Conservation (phyloP, 768 basidiomycete genomes). For the Pulveroboletus sp. region DNA sequence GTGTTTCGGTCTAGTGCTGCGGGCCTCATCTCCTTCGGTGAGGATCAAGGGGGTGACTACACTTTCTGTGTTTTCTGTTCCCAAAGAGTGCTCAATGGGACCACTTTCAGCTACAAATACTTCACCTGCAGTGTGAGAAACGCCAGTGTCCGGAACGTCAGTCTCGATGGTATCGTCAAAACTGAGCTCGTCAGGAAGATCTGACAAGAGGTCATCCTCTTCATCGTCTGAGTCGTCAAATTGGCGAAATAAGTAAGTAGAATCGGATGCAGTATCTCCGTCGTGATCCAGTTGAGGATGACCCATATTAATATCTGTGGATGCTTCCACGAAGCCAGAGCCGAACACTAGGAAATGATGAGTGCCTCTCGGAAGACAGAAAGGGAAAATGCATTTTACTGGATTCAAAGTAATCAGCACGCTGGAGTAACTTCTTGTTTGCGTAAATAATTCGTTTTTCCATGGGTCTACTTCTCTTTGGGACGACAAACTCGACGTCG, state of each 20-base stretch:
- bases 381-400: constrained; percentile 38
- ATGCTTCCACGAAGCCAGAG: constrained; percentile 64
- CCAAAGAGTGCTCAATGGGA: constrained; percentile 2
- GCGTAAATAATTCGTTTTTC: constrained; percentile 56
- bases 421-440: constrained; percentile 56
- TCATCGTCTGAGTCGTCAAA: constrained; percentile 51
- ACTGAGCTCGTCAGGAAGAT: constrained; percentile 30
- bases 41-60: not conserved
- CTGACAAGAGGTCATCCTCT: constrained; percentile 42
- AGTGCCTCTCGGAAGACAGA: not conserved
- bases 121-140: not conserved
- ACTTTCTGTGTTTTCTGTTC: not conserved
- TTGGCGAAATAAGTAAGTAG: constrained; percentile 31
- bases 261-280: constrained; percentile 50
- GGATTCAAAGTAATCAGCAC: constrained; percentile 75
- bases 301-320: constrained; percentile 29
- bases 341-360: constrained; percentile 55
- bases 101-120: constrained; percentile 5
- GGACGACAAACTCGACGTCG: constrained; percentile 77
- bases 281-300: constrained; percentile 22
- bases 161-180: constrained; percentile 25
- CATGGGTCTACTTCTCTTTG: constrained; percentile 37
- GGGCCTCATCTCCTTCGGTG: constrained; percentile 12
- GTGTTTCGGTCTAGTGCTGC: constrained; percentile 31
- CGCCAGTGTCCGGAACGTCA: constrained; percentile 14